Evolutionary conservation across 805 yeast genomes (phyloP), one percentile per base, ranked within the genome.

Genomic region (Saccharomycopsis fodiens): DNA sequence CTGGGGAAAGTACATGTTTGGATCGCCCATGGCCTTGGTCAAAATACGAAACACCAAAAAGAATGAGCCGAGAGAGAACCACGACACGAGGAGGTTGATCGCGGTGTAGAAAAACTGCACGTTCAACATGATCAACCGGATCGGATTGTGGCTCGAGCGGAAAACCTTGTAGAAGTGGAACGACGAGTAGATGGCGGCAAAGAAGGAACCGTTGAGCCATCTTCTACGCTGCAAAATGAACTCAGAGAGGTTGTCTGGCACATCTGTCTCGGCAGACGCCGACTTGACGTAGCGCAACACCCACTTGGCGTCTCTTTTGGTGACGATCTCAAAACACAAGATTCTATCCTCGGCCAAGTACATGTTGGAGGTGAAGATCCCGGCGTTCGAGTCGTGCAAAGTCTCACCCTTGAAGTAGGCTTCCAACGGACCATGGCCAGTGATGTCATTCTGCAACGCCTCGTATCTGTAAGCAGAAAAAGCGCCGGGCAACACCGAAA

Each of bases 321-420:
- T 93, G 15, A 91, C 94, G 45, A 91, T 72, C 64, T 91, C 97
- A 67, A 86, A 91, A 73, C 97, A 91, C 55, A 91, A 69, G 46
- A 91, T 88, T 64, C 97, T 78, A 65, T 93, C 98, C 65, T 91
- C 97, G 6, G 98, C 98, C 46, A 91, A 73, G 63, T 89, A 93
- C 97, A 93, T 91, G 62, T 91, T 91, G 2, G 95, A 82, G 29
- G 93, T 85, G 70, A 91, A 93, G 44, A 91, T 78, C 36, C 96
- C 95, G 29, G 79, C 76, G 6, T 23, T 29, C 10, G 42, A 19
- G 13, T 20, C 22, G 48, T 67, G 71, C 52, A 89, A 69, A 46
- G 80, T 83, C 63, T 91, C 97, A 54, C 97, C 97, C 62, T 87
- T 85, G 65, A 93, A 82, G 61, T 91, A 91, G 59, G 88, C 86